phyloP scores from a whole-genome alignment of 345 rosid species.

The Trapa incisa region DNA sequence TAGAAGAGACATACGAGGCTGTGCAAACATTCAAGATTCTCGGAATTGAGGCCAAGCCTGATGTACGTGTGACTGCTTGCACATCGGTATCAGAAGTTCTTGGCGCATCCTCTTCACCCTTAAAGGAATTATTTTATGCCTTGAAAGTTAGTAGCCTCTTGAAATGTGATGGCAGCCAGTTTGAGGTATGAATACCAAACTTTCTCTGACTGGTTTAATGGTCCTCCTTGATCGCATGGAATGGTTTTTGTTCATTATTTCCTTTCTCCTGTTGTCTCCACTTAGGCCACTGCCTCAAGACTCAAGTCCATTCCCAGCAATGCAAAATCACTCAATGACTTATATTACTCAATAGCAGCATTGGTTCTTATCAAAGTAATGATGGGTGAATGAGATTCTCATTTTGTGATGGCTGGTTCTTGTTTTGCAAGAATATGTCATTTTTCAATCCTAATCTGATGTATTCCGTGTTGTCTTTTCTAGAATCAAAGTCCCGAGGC shows the following conservation, averaged over 20 bases:
- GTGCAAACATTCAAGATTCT: slow-evolving; percentile 69
- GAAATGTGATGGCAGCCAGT: slow-evolving; percentile 36
- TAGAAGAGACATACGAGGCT: slow-evolving; percentile 72
- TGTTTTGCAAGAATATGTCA: background rate
- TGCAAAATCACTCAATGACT: slow-evolving; percentile 67
- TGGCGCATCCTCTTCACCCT: slow-evolving; percentile 41
- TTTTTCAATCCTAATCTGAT: slow-evolving; percentile 3
- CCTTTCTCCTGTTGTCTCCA: slow-evolving; percentile 7
- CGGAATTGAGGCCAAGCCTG: slow-evolving; percentile 44
- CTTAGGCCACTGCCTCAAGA: slow-evolving; percentile 47
- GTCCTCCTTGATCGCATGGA: background rate
- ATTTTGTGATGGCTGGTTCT: background rate
- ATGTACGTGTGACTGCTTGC: slow-evolving; percentile 38
- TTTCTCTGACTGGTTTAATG: background rate
- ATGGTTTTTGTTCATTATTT: background rate
- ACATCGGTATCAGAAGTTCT: slow-evolving; percentile 32
- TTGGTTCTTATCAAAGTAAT: slow-evolving; percentile 73
- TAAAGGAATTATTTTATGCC: slow-evolving; percentile 58
- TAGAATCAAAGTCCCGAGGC: slow-evolving; percentile 57
- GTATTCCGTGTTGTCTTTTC: slow-evolving; percentile 3
- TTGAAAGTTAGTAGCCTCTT: slow-evolving; percentile 53
- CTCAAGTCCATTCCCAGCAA: slow-evolving; percentile 49
- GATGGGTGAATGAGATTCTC: background rate
- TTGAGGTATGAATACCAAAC: slow-evolving; percentile 33
- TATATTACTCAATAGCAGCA: slow-evolving; percentile 59